These are phyloP conservation scores for Syncephalastrum racemosum DNA, from an alignment of 371 early-diverging fungal species.

Conservation along the genomic window DNA sequence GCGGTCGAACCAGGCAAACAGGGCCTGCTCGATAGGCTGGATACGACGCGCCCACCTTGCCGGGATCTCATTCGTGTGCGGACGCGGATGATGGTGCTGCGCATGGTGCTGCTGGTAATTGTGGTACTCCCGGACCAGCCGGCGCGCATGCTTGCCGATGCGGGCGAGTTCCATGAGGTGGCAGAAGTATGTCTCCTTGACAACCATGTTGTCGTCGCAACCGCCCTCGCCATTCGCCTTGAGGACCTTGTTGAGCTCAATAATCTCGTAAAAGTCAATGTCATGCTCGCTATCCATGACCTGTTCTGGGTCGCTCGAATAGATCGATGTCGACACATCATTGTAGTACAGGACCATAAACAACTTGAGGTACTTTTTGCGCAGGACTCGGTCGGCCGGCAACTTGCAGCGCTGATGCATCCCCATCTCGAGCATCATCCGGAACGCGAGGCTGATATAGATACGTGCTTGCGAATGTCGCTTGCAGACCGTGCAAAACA, in stretches of 20 bases:
- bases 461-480: slow-evolving; percentile 41
- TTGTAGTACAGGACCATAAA: slow-evolving; percentile 44
- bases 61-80: slow-evolving; percentile 22
- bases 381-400: slow-evolving; percentile 20
- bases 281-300: slow-evolving; percentile 31
- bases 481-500: slow-evolving; percentile 41
- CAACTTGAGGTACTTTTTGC: slow-evolving; percentile 32
- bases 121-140: slow-evolving; percentile 29
- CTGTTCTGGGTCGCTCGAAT: slow-evolving; percentile 31
- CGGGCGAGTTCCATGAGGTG: slow-evolving; percentile 32
- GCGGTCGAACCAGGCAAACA: slow-evolving; percentile 41
- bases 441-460: slow-evolving; percentile 36
- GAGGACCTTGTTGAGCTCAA: slow-evolving; percentile 23
- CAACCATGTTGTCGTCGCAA: slow-evolving; percentile 32
- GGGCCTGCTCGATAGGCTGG: slow-evolving; percentile 31
- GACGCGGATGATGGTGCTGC: background rate
- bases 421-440: slow-evolving; percentile 41
- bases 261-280: slow-evolving; percentile 42
- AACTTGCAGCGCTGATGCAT: slow-evolving; percentile 25
- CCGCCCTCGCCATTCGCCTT: slow-evolving; percentile 19
- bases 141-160: slow-evolving; percentile 36
- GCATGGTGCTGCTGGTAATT: slow-evolving; percentile 22
- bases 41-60: slow-evolving; percentile 29
- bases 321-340: slow-evolving; percentile 28
- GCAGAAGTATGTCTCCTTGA: slow-evolving; percentile 43